Conservation (phyloP, 2,329 filamentous ascomycete genomes). For the Phaeoacremonium minimum region DNA sequence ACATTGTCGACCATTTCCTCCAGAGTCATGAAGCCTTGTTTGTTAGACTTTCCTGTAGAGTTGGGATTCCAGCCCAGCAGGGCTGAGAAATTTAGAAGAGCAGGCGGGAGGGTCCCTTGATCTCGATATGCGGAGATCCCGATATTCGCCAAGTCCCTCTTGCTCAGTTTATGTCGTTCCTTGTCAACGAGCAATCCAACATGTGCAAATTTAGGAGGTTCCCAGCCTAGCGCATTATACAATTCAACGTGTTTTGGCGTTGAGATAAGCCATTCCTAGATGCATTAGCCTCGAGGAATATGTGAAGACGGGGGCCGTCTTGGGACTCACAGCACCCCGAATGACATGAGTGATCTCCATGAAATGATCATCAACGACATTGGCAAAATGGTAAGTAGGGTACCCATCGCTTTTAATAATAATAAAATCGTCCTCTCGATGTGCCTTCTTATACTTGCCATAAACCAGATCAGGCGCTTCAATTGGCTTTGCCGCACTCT, state of each 20-base stretch:
- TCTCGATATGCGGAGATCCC: conserved; percentile 45
- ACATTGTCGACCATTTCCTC: conserved; percentile 67
- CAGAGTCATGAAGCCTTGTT: conserved; percentile 68
- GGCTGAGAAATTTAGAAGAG: conserved; percentile 74
- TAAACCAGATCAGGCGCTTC: conserved; percentile 77
- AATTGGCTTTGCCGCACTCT: conserved; percentile 56
- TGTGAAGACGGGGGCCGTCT: too few species aligned
- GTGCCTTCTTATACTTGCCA: conserved; percentile 55
- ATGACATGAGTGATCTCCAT: conserved; percentile 98
- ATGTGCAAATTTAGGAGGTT: conserved; percentile 71
- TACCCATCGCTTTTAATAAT: conserved; percentile 87
- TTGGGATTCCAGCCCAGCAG: conserved; percentile 79
- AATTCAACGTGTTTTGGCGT: conserved; percentile 70
- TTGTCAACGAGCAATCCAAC: conserved; percentile 69
- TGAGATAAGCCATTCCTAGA: conserved; percentile 88
- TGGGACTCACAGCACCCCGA: conserved; percentile 68
- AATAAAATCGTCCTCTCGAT: conserved; percentile 73
- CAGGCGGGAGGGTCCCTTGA: conserved; percentile 39
- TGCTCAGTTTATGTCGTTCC: conserved; percentile 77
- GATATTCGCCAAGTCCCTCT: conserved; percentile 61
- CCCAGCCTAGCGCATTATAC: conserved; percentile 76
- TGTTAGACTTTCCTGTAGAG: conserved; percentile 25
- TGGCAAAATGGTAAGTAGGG: conserved; percentile 95
- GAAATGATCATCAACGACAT: conserved; percentile 90
- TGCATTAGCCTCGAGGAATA: too few species aligned